Conservation (phyloP, 2,329 filamentous ascomycete species). For the Stemphylium beticola region DNA sequence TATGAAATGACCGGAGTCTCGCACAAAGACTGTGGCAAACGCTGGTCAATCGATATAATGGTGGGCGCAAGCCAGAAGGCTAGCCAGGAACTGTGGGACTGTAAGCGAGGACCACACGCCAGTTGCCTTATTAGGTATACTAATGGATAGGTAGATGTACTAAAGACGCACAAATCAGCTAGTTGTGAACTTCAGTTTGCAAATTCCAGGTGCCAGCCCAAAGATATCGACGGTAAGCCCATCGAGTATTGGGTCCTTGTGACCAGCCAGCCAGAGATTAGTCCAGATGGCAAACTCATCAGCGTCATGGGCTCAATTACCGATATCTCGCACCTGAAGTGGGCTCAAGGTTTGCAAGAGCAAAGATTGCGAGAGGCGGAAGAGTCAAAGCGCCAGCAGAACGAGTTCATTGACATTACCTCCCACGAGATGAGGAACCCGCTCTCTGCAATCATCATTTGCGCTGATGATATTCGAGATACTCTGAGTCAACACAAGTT, state of each 20-base stretch:
- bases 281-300: constrained; percentile 30
- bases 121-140: neutral
- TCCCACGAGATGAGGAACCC: constrained; percentile 48
- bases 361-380: constrained; percentile 37
- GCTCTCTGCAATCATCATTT: constrained; percentile 42
- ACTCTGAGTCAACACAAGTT: constrained; percentile 31
- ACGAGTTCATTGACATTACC: constrained; percentile 48
- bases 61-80: constrained; percentile 41
- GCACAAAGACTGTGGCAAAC: constrained; percentile 48
- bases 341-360: constrained; percentile 44
- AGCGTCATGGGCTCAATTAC: constrained; percentile 41
- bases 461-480: constrained; percentile 41
- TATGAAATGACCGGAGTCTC: constrained; percentile 56
- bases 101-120: neutral
- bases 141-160: constrained; percentile 26
- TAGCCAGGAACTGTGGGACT: constrained; percentile 50
- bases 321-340: constrained; percentile 45
- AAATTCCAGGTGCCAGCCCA: constrained; percentile 37
- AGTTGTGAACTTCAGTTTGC: constrained; percentile 54
- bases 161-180: constrained; percentile 45
- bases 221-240: constrained; percentile 45
- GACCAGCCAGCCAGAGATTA: constrained; percentile 37
- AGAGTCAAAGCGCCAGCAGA: constrained; percentile 43
- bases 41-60: constrained; percentile 54
- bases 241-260: constrained; percentile 56